phyloP scores from a whole-genome alignment of 805 yeast genomes.

The Priceomyces medius region DNA sequence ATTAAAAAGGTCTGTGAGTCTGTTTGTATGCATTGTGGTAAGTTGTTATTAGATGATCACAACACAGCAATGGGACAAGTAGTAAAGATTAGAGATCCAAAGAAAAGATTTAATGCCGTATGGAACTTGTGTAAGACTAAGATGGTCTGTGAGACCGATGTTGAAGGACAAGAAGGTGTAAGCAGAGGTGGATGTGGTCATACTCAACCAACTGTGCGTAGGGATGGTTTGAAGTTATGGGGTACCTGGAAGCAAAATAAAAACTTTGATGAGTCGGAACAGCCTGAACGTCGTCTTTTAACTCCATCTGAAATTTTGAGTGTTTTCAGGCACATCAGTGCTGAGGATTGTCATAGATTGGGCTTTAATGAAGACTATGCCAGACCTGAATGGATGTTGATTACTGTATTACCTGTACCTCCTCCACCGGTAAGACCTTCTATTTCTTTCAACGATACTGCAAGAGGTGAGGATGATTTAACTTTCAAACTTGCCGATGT shows the following conservation, averaged over 20 bases:
- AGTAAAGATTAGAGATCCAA: constrained; percentile 85
- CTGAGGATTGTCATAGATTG: constrained; percentile 74
- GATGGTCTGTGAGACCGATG: constrained; percentile 92
- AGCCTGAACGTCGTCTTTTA: constrained; percentile 87
- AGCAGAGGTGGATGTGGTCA: constrained; percentile 98
- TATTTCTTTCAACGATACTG: constrained; percentile 96
- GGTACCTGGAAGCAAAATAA: constrained; percentile 98
- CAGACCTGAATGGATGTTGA: constrained; percentile 97
- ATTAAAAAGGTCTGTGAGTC: constrained; percentile 95
- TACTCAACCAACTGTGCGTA: constrained; percentile 90
- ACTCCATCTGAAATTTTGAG: constrained; percentile 87
- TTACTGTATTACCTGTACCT: constrained; percentile 98
- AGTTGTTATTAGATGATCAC: constrained; percentile 79
- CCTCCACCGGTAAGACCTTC: constrained; percentile 99
- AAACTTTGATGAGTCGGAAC: constrained; percentile 76
- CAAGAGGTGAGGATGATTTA: constrained; percentile 98
- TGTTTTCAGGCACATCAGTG: constrained; percentile 86
- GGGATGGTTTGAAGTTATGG: constrained; percentile 92
- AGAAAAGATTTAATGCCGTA: constrained; percentile 93
- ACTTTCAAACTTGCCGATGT: constrained; percentile 97
- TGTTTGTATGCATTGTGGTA: constrained; percentile 99
- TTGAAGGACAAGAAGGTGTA: constrained; percentile 36
- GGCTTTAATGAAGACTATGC: constrained; percentile 97
- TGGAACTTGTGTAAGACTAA: constrained; percentile 92
- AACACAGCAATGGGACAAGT: constrained; percentile 85